phyloP scores from a whole-genome alignment of 1,284 basidiomycete genomes.

The Clitocybe nebularis region DNA sequence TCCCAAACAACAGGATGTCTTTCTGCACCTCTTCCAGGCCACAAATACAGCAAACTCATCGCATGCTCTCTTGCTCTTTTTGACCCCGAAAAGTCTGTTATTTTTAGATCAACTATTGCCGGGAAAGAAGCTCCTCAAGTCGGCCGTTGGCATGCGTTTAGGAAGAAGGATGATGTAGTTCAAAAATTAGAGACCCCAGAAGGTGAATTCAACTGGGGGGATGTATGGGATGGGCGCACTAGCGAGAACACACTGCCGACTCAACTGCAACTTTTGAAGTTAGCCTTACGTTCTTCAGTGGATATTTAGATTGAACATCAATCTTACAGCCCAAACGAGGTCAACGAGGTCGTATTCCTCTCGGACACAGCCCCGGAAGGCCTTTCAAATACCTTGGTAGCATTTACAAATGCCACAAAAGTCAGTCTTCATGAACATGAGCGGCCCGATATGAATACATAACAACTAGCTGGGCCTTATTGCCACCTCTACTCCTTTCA shows the following conservation, averaged over 20 bases:
- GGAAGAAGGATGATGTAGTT: conserved; percentile 27
- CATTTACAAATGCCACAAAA: conserved; percentile 49
- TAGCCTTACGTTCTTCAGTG: conserved; percentile 15
- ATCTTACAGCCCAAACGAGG: conserved; percentile 30
- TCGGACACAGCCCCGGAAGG: conserved; percentile 64
- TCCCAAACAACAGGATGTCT: conserved; percentile 55
- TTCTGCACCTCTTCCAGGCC: conserved; percentile 39
- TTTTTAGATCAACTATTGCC: conserved; percentile 58
- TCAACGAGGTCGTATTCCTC: conserved; percentile 55
- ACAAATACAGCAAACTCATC: conserved; percentile 23
- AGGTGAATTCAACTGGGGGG: conserved; percentile 44
- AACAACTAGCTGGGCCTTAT: conserved; percentile 55
- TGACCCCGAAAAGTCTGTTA: conserved; percentile 31
- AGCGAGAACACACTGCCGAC: conserved; percentile 29
- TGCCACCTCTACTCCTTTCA: conserved; percentile 80
- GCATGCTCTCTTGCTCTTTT: conserved; percentile 53
- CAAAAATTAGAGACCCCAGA: conserved; percentile 24
- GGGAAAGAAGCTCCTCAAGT: conserved; percentile 57
- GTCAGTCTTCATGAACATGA: conserved; percentile 29
- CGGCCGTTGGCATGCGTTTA: conserved; percentile 61
- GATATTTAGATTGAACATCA: neutral
- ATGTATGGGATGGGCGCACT: conserved; percentile 39
- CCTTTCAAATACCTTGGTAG: conserved; percentile 44
- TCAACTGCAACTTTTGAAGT: conserved; percentile 35
- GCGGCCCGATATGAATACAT: too few species aligned